Evolutionary conservation across 345 rosid genomes (phyloP), one percentile per base, ranked within the genome.

Genomic region (Gossypium herbaceum): DNA sequence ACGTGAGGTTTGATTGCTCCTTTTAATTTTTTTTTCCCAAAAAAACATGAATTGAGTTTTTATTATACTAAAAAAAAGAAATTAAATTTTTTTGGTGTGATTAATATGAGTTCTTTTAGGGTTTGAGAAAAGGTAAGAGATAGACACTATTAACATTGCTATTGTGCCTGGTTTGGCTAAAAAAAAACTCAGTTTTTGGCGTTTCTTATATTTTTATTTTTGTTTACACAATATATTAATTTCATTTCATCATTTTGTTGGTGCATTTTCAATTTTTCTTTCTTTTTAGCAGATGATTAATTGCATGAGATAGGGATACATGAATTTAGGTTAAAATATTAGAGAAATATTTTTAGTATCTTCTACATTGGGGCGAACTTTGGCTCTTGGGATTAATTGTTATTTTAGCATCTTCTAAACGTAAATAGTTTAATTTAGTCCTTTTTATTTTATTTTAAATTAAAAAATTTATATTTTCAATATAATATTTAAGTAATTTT

Each of bases 1-100:
- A 89, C 92, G 90, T 85, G 92, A 89, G 90, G 87, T 85, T 86
- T 85, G 84, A 81, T 86, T 73, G 86, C 64, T 81, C 79, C 79
- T 81, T 13, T 47, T 59, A 20, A 41, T 56, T 20, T 55, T 8
- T 56, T 56, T 56, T 2, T 2, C 2, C 3, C 4, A 24, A 22
- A 54, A 19, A n/a, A 72, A 72, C 6, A 56, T 79, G 68, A 82
- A 77, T 84, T 86, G 90, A 87, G 89, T 78, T 89, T 84, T 83
- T 80, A 64, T 79, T 73, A 77, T 72, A 68, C 78, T 74, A 41
- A 59, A 59, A 66, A 45, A 6, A 41, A 20, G 11, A n/a, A 51
- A 24, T 8, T 22, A 27, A 13, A 9, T 59, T 83, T 34, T 34
- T 34, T 81, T 72, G 75, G 86, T 82, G 91, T 84, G 97, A 79